Evolutionary conservation across 2,329 filamentous ascomycete genomes (phyloP).

Genomic region (Calonectria montana): DNA sequence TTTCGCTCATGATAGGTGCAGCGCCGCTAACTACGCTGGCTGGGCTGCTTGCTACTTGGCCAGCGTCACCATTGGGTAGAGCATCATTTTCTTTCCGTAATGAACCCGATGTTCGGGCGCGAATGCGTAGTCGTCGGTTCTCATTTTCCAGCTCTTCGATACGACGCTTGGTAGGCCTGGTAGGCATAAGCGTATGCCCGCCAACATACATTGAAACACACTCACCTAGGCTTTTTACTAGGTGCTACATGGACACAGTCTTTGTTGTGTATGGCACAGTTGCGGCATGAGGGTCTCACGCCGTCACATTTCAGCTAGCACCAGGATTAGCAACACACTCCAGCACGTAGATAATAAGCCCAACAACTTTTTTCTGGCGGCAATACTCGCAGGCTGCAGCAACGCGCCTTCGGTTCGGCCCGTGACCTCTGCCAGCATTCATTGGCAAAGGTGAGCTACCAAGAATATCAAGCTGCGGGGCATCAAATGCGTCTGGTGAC

Average conservation of each 20-base stretch:
- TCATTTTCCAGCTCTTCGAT: not conserved
- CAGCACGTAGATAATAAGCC: not conserved
- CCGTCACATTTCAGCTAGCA: conserved; percentile 2
- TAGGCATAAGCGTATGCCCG: not conserved
- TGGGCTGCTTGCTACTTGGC: not conserved
- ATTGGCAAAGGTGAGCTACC: not conserved
- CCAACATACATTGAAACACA: not conserved
- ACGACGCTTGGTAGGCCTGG: not conserved
- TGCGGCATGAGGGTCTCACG: not conserved
- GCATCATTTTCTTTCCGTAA: not conserved
- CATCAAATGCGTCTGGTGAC: not conserved
- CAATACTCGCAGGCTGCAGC: not conserved
- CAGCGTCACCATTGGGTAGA: not conserved
- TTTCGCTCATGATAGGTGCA: not conserved
- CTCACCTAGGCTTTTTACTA: not conserved
- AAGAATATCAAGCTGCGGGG: not conserved
- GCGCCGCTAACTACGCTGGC: not conserved
- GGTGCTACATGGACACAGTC: not conserved
- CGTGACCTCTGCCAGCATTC: not conserved
- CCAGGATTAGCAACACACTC: not conserved
- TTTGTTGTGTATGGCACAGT: not conserved
- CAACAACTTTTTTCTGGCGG: conserved; percentile 3
- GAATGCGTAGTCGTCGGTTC: not conserved
- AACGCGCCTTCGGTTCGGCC: not conserved
- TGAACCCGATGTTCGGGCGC: not conserved